A percentile compares a stretch with the other conserved stretches of the same genome.
Conservation (phyloP, 805 yeast species). For the Ascoidea tarda region DNA sequence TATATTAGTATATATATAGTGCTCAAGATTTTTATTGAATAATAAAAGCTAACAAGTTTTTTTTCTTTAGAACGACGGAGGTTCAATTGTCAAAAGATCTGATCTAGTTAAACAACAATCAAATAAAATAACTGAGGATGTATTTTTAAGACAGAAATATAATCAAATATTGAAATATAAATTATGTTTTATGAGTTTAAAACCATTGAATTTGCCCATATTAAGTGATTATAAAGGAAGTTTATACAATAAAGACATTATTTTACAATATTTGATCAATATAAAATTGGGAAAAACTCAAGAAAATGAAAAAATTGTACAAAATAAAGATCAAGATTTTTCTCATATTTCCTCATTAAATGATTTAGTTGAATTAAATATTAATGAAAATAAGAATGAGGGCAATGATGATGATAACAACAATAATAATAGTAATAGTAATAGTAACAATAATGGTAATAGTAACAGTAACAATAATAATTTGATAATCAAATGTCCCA, state of each 20-base stretch:
- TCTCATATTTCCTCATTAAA: slow-evolving; percentile 23
- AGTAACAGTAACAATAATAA: background rate
- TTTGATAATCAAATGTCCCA: slow-evolving; percentile 3
- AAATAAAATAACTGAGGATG: slow-evolving; percentile 4
- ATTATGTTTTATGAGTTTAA: slow-evolving; percentile 30
- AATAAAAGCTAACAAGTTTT: slow-evolving; percentile 2
- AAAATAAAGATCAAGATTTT: slow-evolving; percentile 1
- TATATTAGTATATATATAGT: background rate
- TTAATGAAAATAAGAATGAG: slow-evolving; percentile 8
- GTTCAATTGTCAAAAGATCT: slow-evolving; percentile 7
- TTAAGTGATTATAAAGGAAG: slow-evolving; percentile 60
- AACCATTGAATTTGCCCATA: slow-evolving; percentile 32
- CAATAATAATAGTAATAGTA: background rate
- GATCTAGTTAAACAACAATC: slow-evolving; percentile 5
- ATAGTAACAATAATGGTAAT: background rate
- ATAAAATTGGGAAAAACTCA: slow-evolving; percentile 16
- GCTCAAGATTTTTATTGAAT: background rate
- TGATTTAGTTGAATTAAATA: slow-evolving; percentile 30
- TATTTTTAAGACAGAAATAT: slow-evolving; percentile 1
- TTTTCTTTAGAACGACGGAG: slow-evolving; percentile 8
- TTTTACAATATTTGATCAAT: slow-evolving; percentile 40
- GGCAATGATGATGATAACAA: background rate
- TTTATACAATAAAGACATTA: slow-evolving; percentile 47
- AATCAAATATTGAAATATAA: slow-evolving; percentile 2
- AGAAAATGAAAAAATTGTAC: slow-evolving; percentile 11